phyloP scores from a whole-genome alignment of 179 eudicot genomes.

The Actinidia arguta region DNA sequence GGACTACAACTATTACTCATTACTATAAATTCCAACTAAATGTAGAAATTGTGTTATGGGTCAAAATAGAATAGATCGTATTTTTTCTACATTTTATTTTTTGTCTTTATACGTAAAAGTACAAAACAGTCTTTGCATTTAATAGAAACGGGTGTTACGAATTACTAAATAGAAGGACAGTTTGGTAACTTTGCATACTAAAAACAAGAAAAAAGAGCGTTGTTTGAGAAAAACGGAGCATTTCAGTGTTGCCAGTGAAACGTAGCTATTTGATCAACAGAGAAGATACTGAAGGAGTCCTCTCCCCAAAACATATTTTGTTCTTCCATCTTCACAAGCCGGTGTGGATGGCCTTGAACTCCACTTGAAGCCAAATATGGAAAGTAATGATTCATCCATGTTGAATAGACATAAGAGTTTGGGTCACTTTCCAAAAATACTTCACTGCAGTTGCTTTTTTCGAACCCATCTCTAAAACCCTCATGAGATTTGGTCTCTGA shows the following conservation, averaged over 20 bases:
- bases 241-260: slow-evolving; percentile 28
- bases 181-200: too few relatives aligned
- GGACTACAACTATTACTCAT: too few relatives aligned
- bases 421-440: slow-evolving; percentile 39
- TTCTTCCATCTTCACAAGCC: slow-evolving; percentile 25
- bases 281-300: slow-evolving; percentile 41
- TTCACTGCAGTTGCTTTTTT: slow-evolving; percentile 47
- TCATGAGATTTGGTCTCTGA: slow-evolving; percentile 5
- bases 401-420: slow-evolving; percentile 19
- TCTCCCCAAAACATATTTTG: slow-evolving; percentile 28
- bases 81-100: too few relatives aligned
- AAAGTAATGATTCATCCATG: slow-evolving; percentile 31
- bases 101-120: too few relatives aligned
- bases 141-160: too few relatives aligned
- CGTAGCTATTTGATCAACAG: slow-evolving; percentile 55
- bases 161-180: too few relatives aligned
- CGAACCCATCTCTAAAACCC: slow-evolving; percentile 49
- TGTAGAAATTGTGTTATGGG: too few relatives aligned
- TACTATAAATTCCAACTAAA: too few relatives aligned
- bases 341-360: slow-evolving; percentile 5
- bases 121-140: too few relatives aligned
- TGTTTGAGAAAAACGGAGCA: too few relatives aligned
- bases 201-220: too few relatives aligned
- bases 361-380: slow-evolving; percentile 31
- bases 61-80: too few relatives aligned